Evolutionary conservation across 495 filamentous ascomycete species (phyloP).

Genomic region (Chaetomidium leptoderma): DNA sequence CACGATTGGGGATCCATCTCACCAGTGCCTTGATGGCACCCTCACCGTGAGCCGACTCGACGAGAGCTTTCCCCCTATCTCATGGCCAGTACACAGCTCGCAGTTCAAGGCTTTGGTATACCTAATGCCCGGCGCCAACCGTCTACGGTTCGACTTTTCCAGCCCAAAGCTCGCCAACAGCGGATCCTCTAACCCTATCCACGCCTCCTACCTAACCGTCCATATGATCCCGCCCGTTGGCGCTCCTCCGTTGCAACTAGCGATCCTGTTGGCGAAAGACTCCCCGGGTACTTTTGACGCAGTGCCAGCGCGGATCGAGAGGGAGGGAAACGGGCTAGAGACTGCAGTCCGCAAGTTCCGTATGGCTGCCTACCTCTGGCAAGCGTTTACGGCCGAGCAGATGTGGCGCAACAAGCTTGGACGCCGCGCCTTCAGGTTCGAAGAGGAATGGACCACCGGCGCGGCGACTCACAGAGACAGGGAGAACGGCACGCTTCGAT

Average conservation of each 20-base stretch:
- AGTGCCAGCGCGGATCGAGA: constrained; percentile 64
- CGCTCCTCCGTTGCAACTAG: constrained; percentile 76
- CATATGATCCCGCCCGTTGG: constrained; percentile 78
- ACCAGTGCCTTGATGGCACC: constrained; percentile 70
- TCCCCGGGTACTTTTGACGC: constrained; percentile 84
- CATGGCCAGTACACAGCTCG: constrained; percentile 80
- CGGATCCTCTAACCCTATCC: constrained; percentile 62
- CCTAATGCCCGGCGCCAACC: constrained; percentile 82
- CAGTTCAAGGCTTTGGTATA: constrained; percentile 87
- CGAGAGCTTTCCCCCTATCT: constrained; percentile 72
- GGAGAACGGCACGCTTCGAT: constrained; percentile 67
- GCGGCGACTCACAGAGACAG: constrained; percentile 67
- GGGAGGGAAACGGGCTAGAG: constrained; percentile 76
- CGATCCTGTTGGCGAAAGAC: constrained; percentile 78
- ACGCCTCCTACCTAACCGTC: constrained; percentile 72
- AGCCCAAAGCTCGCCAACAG: constrained; percentile 73
- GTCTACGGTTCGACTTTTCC: constrained; percentile 76
- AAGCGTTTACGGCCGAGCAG: constrained; percentile 90
- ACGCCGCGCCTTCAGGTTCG: constrained; percentile 77
- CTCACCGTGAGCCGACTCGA: constrained; percentile 77
- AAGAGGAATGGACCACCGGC: constrained; percentile 87
- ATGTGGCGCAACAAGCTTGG: constrained; percentile 86
- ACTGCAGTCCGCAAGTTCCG: constrained; percentile 79
- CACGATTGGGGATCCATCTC: constrained; percentile 66
- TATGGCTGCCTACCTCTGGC: constrained; percentile 92